Evolutionary conservation across 305 asterid genomes (phyloP).

Genomic region (Ajuga reptans): DNA sequence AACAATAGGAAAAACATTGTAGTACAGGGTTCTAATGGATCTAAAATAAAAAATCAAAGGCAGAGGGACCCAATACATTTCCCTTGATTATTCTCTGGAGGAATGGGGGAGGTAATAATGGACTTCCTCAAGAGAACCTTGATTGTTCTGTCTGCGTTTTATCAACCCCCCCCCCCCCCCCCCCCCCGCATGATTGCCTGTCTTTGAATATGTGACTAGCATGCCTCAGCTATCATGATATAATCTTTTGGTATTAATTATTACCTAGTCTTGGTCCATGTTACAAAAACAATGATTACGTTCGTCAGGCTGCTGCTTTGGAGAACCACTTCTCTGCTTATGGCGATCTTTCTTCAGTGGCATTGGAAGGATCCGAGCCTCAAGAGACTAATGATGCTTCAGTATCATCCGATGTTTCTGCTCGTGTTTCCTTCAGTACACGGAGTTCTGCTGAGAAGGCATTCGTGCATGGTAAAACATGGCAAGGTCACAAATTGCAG

Average conservation of each 20-base stretch:
- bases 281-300: slow-evolving; percentile 2
- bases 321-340: slow-evolving; percentile 78
- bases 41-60: too few species aligned
- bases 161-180: too few species aligned
- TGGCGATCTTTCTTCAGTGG: slow-evolving; percentile 71
- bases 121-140: too few species aligned
- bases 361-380: slow-evolving; percentile 47
- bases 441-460: slow-evolving; percentile 88
- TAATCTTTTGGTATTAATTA: not conserved
- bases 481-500: slow-evolving; percentile 73
- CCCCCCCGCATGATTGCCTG: too few species aligned
- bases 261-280: not conserved
- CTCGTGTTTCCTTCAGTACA: slow-evolving; percentile 55
- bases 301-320: slow-evolving; percentile 56
- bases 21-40: too few species aligned
- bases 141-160: too few species aligned
- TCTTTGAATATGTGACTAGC: not conserved
- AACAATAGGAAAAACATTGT: too few species aligned
- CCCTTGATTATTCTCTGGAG: too few species aligned
- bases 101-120: too few species aligned
- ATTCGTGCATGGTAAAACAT: slow-evolving; percentile 66
- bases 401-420: slow-evolving; percentile 40
- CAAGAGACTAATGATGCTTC: slow-evolving; percentile 36
- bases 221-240: not conserved
- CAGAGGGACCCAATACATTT: not conserved